phyloP scores from a whole-genome alignment of 805 yeast genomes.

The Cephaloascus albidus region DNA sequence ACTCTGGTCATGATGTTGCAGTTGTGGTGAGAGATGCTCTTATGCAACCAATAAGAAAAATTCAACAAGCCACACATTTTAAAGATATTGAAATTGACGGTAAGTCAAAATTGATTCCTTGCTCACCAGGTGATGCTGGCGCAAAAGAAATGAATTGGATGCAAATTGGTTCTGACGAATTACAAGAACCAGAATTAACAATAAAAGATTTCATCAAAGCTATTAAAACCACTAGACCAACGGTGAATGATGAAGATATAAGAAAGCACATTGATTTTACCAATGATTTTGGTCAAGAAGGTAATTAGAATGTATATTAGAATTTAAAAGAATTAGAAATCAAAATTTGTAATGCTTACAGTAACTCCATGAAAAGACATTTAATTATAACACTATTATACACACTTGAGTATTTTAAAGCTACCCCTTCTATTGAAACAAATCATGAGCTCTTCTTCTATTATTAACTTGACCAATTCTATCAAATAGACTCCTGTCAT shows the following conservation, averaged over 20 bases:
- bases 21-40: constrained; percentile 95
- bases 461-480: constrained; percentile 1
- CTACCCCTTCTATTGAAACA: no score
- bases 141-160: constrained; percentile 92
- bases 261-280: constrained; percentile 82
- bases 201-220: constrained; percentile 92
- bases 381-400: constrained; percentile 1
- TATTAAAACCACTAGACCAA: constrained; percentile 84
- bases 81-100: constrained; percentile 42
- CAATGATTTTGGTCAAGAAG: constrained; percentile 94
- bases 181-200: constrained; percentile 82
- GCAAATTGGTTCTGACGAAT: constrained; percentile 81
- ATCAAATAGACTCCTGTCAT: neutral
- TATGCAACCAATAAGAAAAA: constrained; percentile 95
- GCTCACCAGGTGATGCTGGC: constrained; percentile 91
- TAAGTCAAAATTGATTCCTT: constrained; percentile 61
- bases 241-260: constrained; percentile 82
- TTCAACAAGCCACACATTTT: constrained; percentile 95
- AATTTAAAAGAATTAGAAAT: neutral
- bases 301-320: constrained; percentile 40
- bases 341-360: neutral
- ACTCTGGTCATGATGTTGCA: constrained; percentile 95
- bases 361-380: neutral
- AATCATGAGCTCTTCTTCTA: constrained; percentile 1
- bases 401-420: neutral